A percentile compares a stretch with the other conserved stretches of the same genome.
phyloP scores from a whole-genome alignment of 1,284 basidiomycete genomes.

The Tilletia indica region DNA sequence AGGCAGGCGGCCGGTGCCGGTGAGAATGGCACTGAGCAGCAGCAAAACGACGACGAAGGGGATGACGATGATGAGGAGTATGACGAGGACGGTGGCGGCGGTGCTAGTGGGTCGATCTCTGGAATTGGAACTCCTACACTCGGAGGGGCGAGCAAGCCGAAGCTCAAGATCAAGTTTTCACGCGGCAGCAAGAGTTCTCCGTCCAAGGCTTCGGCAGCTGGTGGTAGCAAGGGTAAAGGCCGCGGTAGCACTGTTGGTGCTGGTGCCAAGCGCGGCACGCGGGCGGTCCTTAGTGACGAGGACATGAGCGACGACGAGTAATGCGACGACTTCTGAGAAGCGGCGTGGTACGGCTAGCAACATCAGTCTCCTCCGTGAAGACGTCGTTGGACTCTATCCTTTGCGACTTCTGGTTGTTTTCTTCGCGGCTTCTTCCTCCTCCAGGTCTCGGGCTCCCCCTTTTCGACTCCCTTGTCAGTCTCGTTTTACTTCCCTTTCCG shows the following conservation, averaged over 20 bases:
- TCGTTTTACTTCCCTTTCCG: not conserved
- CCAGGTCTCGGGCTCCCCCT: too few relatives aligned
- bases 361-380: too few relatives aligned
- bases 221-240: not conserved
- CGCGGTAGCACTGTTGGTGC: not conserved
- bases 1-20: not conserved
- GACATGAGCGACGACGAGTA: constrained; percentile 16
- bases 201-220: too few relatives aligned
- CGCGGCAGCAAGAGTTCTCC: not conserved
- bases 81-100: not conserved
- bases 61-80: constrained; percentile 17
- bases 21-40: not conserved
- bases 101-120: not conserved
- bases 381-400: not conserved
- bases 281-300: constrained; percentile 1
- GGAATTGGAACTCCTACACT: not conserved
- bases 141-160: not conserved
- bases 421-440: not conserved
- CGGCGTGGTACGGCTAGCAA: too few relatives aligned
- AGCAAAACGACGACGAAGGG: not conserved
- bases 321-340: not conserved
- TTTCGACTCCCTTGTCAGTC: too few relatives aligned
- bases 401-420: not conserved
- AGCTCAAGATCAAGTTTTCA: constrained; percentile 16
- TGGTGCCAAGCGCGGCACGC: not conserved